Conservation (phyloP, 495 filamentous ascomycete species). For the Tetracladium setigerum region DNA sequence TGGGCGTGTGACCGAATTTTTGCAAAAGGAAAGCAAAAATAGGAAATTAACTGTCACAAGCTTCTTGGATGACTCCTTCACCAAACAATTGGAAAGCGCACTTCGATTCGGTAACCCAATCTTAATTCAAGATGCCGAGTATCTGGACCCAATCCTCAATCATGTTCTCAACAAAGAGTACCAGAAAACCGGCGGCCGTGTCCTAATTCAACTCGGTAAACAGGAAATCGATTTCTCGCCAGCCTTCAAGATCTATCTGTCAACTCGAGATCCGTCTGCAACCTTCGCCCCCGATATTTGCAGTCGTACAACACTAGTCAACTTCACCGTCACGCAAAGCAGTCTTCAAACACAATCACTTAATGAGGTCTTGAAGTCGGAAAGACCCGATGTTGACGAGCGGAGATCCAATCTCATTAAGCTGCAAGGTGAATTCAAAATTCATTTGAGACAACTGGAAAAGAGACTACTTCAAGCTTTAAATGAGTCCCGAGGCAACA, state of each 20-base stretch:
- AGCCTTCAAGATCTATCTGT: conserved; percentile 90
- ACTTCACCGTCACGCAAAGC: conserved; percentile 98
- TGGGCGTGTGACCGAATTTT: conserved; percentile 85
- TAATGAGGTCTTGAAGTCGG: conserved; percentile 92
- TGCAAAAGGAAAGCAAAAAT: conserved; percentile 89
- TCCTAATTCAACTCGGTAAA: conserved; percentile 94
- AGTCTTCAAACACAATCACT: conserved; percentile 96
- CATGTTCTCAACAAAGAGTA: conserved; percentile 99
- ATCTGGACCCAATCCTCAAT: conserved; percentile 93
- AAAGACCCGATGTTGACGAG: conserved; percentile 97
- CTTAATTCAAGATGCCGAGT: conserved; percentile 95
- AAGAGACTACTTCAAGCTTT: conserved; percentile 89
- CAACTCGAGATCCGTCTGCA: conserved; percentile 91
- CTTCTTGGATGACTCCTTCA: conserved; percentile 96
- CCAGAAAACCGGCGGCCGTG: conserved; percentile 97
- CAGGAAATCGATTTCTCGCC: conserved; percentile 99
- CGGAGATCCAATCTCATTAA: conserved; percentile 94
- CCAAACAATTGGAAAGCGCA: conserved; percentile 93
- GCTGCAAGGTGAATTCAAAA: conserved; percentile 96
- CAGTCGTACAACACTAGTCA: conserved; percentile 97
- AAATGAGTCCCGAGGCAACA: conserved; percentile 96
- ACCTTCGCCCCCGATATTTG: conserved; percentile 97
- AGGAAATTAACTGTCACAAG: conserved; percentile 93
- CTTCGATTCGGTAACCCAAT: conserved; percentile 98
- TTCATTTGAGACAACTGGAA: conserved; percentile 93